Percentiles rank a stretch among this genome's conserved stretches.
phyloP scores from a whole-genome alignment of 305 asterid genomes.

The Fraxinus sp. region DNA sequence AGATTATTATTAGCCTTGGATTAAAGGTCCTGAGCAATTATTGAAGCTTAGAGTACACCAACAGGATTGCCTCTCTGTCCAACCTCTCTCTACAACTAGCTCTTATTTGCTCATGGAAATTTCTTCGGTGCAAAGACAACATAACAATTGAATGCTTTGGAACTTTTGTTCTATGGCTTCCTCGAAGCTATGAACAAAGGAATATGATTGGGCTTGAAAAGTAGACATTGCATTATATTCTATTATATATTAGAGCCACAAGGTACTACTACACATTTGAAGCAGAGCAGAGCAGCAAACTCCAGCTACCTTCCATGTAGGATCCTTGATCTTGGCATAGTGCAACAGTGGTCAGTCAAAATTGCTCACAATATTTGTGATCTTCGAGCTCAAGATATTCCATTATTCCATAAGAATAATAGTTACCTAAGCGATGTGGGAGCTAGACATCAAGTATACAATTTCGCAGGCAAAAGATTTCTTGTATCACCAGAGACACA shows the following conservation, averaged over 20 bases:
- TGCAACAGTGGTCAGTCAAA: background rate
- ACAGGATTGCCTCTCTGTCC: background rate
- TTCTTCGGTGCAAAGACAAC: background rate
- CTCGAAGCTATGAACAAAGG: background rate
- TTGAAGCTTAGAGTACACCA: background rate
- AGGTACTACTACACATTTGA: background rate
- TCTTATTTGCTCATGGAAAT: background rate
- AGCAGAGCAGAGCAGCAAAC: background rate
- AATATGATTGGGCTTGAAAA: too few relatives aligned
- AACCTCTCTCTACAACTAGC: background rate
- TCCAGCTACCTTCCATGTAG: background rate
- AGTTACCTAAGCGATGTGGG: background rate
- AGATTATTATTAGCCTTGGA: background rate
- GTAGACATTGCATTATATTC: background rate
- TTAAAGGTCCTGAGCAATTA: background rate
- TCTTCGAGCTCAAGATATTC: background rate
- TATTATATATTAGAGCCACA: background rate
- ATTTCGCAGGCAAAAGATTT: background rate
- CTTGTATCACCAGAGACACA: background rate
- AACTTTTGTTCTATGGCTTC: background rate
- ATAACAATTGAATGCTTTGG: background rate
- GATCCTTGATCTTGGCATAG: background rate
- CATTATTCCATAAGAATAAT: background rate
- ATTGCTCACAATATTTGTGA: background rate
- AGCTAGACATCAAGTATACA: background rate